Evolutionary conservation across 202 grass and related monocot genomes (phyloP).

Genomic region (Elaeis oleifera): DNA sequence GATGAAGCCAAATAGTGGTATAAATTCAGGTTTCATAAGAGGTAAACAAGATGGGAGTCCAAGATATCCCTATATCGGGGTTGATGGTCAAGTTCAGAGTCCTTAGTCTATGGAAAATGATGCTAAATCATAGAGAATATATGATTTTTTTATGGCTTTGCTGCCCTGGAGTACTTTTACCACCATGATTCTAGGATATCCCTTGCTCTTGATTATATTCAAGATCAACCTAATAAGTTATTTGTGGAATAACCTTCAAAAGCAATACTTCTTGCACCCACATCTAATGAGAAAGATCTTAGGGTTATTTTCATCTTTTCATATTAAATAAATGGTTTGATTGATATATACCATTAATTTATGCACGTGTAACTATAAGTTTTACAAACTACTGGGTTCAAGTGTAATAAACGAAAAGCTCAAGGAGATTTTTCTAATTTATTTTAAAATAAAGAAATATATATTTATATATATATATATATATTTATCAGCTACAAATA

Average conservation of each 20-base stretch:
- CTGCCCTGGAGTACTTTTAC: conserved; percentile 35
- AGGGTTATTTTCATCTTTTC: too few relatives aligned
- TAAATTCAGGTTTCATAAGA: conserved; percentile 18
- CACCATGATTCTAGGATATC: conserved; percentile 34
- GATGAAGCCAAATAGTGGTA: conserved; percentile 56
- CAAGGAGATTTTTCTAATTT: too few relatives aligned
- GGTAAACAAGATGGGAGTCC: conserved; percentile 44
- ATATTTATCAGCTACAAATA: too few relatives aligned
- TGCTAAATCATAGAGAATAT: conserved; percentile 40
- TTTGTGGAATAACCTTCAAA: conserved; percentile 32
- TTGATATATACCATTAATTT: too few relatives aligned
- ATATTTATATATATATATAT: too few relatives aligned
- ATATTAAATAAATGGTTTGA: too few relatives aligned
- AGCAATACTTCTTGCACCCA: conserved; percentile 23
- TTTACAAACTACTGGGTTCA: too few relatives aligned
- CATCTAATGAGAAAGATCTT: neutral
- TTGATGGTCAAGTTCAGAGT: conserved; percentile 51
- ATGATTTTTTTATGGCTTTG: conserved; percentile 41
- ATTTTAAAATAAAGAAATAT: too few relatives aligned
- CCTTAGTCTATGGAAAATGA: conserved; percentile 31
- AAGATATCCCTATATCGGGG: conserved; percentile 32
- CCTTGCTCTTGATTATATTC: conserved; percentile 38
- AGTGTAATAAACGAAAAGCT: too few relatives aligned
- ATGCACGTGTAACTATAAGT: too few relatives aligned
- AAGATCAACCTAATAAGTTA: conserved; percentile 29